Conservation (phyloP, 164 flowering plant species). For the Nymphaea colorata region DNA sequence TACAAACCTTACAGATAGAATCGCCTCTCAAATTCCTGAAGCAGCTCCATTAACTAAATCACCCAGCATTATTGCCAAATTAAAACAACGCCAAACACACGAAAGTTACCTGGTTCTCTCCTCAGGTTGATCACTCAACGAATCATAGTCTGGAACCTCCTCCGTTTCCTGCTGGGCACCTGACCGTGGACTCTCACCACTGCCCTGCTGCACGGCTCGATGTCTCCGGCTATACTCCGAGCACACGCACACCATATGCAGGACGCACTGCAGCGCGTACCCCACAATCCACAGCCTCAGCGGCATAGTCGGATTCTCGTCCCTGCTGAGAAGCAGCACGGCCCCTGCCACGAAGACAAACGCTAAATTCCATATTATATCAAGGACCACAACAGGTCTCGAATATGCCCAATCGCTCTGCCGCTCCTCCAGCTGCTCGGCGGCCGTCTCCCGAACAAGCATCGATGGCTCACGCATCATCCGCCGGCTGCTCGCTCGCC, state of each 20-base stretch:
- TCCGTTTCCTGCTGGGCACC: slow-evolving; percentile 5
- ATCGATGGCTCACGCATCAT: slow-evolving; percentile 51
- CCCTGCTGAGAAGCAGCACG: slow-evolving; percentile 24
- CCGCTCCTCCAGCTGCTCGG: slow-evolving; percentile 50
- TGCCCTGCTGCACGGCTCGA: not conserved
- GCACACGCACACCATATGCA: slow-evolving; percentile 36
- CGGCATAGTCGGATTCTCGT: slow-evolving; percentile 31
- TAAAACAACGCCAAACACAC: too few relatives aligned
- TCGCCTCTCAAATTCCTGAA: too few relatives aligned
- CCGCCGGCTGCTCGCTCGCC: slow-evolving; percentile 37
- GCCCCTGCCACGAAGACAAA: slow-evolving; percentile 26
- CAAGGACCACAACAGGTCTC: slow-evolving; percentile 41
- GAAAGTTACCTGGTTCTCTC: slow-evolving; percentile 27
- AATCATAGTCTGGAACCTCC: slow-evolving; percentile 13
- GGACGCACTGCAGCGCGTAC: slow-evolving; percentile 33
- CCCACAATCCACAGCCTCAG: slow-evolving; percentile 50
- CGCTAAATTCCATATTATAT: slow-evolving; percentile 39
- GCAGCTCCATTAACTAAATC: too few relatives aligned
- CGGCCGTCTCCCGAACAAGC: slow-evolving; percentile 44
- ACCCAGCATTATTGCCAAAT: not conserved
- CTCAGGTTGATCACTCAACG: slow-evolving; percentile 21
- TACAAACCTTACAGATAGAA: too few relatives aligned
- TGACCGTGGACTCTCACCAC: slow-evolving; percentile 8
- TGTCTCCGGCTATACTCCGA: slow-evolving; percentile 31
- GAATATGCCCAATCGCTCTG: slow-evolving; percentile 58